Base-by-base conservation (phyloP, 768 basidiomycete genomes). In the Lentinula guzmanii region DNA sequence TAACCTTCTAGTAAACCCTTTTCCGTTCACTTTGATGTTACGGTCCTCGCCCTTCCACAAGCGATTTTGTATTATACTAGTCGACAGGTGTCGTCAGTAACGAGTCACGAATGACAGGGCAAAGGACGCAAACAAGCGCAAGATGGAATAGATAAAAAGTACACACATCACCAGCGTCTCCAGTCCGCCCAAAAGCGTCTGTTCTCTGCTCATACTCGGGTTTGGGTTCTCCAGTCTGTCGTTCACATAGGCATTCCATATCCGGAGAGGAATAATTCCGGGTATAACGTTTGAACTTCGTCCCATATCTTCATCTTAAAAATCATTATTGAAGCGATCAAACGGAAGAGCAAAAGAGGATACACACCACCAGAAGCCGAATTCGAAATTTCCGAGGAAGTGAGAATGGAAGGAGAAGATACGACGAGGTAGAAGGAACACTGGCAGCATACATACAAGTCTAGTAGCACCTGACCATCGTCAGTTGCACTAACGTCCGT, bases 361-460 rank as follows among this genome's bases (percentile, higher is more conserved):
- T 3, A 52, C 28, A 39, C 37, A 39, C 37, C 37, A 8, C 37
- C 37, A 8, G 51, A 52, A 28, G 31, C 21, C 7, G 13, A 5
- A 15, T 28, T 28, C 3, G 28, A 4, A 28, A 3, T 28, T 28
- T 28, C 0, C 15, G 52, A 87, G 75, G 15, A 81, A 78, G 24
- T 88, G 41, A 24, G 15, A 28, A 13, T 7, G 21, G 55, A 41
- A 28, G 37, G 16, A 21, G 55, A 41, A 24, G 62, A 90, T 1
- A 83, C 86, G 42, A 91, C 77, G 65, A 87, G 85, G 68, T 87
- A 90, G 64, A 88, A 72, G 24, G 86, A 86, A 71, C 92, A 94
- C 68, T 92, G 91, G 68, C 92, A 93, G 70, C 92, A 94, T 50
- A 92, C 76, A 68, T 89, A 93, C 33, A 93, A 77, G 70, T 93